Evolutionary conservation across 2,329 filamentous ascomycete species (phyloP), one percentile per base, ranked within the genome.

Genomic region (Cladophialophora bantiana): DNA sequence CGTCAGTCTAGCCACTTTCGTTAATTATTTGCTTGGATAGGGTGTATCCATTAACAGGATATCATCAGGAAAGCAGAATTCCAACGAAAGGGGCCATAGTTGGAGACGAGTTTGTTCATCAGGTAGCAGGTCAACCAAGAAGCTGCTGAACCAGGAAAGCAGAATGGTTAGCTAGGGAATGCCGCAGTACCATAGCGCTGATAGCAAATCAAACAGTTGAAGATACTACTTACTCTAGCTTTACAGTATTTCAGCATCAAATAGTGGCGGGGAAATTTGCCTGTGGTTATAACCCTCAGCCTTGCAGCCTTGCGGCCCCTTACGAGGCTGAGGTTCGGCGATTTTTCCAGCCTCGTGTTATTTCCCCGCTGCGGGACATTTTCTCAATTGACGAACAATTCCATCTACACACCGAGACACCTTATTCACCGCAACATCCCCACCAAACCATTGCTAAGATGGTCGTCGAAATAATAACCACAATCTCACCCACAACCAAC

Each of bases 401-500:
- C 36, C 50, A 55, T 56, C 52, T 38, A 38, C 36, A 9, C 15
- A 52, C 48, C 20, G 26, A 12, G 12, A 12, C 50, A 53, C 50
- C 34, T 13, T 15, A 40, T 36, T 38, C 20, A n/a, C 12, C 26
- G 9, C 38, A 36, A 9, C 32, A 40, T n/a, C 12, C n/a, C 2
- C 3, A 40, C 18, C 4, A 36, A 13, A 32, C 12, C 35, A 20
- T 32, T 32, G 31, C 32, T 20, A 68, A 34, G 38, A 72, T 87
- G 85, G 82, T 83, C 48, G 75, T 81, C 48, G 86, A 88, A 77
- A 85, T 81, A 45, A 83, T 90, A 74, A 88, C 83, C 36, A 97
- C 94, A 71, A 94, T 97, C 79, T 98, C 94, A 2, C 94, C 94
- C 64, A 90, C 88, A 70, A 97, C 93, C 72, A 94, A 95, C 80